Base-by-base conservation (phyloP, 345 rosid genomes). In the Trapa bicornis region DNA sequence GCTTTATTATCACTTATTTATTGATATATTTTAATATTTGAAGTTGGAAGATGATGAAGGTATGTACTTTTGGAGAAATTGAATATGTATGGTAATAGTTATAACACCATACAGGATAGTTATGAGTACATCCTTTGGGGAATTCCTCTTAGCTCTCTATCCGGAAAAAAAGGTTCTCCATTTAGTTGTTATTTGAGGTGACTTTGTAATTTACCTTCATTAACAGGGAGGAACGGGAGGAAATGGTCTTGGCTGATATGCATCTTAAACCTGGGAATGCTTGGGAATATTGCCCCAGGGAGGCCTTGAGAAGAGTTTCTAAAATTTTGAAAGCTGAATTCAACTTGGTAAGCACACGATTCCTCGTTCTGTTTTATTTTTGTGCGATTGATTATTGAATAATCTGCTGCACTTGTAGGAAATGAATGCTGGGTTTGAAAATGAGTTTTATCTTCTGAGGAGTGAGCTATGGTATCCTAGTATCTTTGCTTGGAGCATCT, bases 241-340 rank as follows among this genome's bases (percentile, higher is more conserved):
- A 88, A 73, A 89, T 94, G 89, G 96, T 94, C 77, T 78, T 94
- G 81, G 99, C 87, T 68, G 95, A 94, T 80, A 91, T 91, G 99
- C 85, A 77, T 72, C 67, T 86, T 66, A 82, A 70, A 79, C 93
- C 97, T 42, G 96, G 95, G 72, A 79, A 85, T 80, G 74, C 89
- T 73, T 94, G 97, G 99, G 99, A 87, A 42, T 94, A 91, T 72
- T 91, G 99, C 78, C 99, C 99, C 53, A 86, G 97, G 73, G 95
- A 86, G 65, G 80, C 97, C 75, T 77, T 94, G 71, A 76, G 89
- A 73, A 87, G 86, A 68, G 84, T 80, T 67, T 73, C 83, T 58
- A 86, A 83, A 72, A 76, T 89, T 75, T 75, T 94, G 50, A 83
- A 87, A 80, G 89, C 91, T 61, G 95, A 94, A 75, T 94, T 91